Base-by-base conservation (phyloP, 768 basidiomycete species). In the Suillus decipiens region DNA sequence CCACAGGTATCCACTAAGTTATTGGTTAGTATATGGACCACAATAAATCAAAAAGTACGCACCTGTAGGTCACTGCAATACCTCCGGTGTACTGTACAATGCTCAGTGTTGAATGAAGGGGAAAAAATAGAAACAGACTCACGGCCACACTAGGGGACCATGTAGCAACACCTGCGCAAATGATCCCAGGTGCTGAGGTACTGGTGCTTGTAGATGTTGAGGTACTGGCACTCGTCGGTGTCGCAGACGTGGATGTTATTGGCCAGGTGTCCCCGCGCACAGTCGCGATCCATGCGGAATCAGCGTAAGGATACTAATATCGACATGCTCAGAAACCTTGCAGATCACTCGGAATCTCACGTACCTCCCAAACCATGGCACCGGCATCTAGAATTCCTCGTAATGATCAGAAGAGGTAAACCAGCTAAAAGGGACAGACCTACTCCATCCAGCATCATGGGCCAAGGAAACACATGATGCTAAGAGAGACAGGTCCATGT, bases 391-490 rank as follows among this genome's bases (percentile, higher is more conserved):
- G 22, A 15, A 41, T 51, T 24, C 45, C 22, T 28, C 3, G 24
- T 53, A 12, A 22, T 22, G 5, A 24, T 66, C 7, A 71, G n/a
- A 65, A 28, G 19, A 24, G 4, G 43, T 3, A 1, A 22, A 61
- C 31, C 41, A 59, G 31, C 60, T n/a, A 28, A 45, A 53, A 28
- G 61, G 57, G 28, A 62, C 57, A 55, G 33, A 77, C 88, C 75
- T 64, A 87, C 87, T 82, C 90, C 90, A 92, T 34, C 89, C 90
- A 63, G 81, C 63, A n/a, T 66, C 69, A 66, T 85, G 83, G 0
- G 88, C 91, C 72, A 86, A 77, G 19, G 79, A 67, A 36, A 92
- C 76, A 70, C 92, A 93, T 2, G 74, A 72, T 0, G 86, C 82
- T 22, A 93, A 78, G 19, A 82, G 83, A 2, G 80, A 72, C 1